Evolutionary conservation across 495 filamentous ascomycete genomes (phyloP), one percentile per base, ranked within the genome.

Genomic region (Aspergillus leporis): DNA sequence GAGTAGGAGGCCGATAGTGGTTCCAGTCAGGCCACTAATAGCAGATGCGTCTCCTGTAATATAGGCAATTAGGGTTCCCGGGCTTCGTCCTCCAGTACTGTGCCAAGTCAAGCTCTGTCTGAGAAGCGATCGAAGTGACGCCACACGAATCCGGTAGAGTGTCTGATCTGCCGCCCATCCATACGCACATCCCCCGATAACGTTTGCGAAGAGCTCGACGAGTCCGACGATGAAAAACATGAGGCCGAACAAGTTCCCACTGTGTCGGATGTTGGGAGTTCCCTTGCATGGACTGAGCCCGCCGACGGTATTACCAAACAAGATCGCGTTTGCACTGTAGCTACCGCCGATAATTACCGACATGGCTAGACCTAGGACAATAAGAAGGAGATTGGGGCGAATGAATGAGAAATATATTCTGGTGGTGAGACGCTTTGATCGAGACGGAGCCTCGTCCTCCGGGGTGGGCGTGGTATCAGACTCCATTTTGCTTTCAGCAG

Each of bases 181-280:
- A 60, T 81, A 82, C 41, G 70, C 70, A 10, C 73, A 78, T 31
- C 79, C 76, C 38, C 73, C 73, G 10, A 76, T 61, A 4, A 78
- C 36, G 58, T 84, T 82, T 16, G 80, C 80, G 5, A 71, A 66
- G 14, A 85, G 70, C n/a, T 78, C 81, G 40, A 79, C 63, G 1
- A 84, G 49, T 1, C 79, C 76, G 13, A 84, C 65, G 34, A 82
- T 65, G 61, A 85, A 83, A 65, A 84, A 81, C 58, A 84, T 68
- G 9, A 82, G 67, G n/a, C 78, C 78, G 48, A 69, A 83, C 19
- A 84, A 74, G 49, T 76, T 69, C 4, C 78, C 78, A 34, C 68
- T 69, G 31, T 73, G 62, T 41, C 67, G 56, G 23, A 80, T 76
- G 1, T 61, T 62, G 4, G 65, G 54, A 8, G 75, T 48, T 13